Evolutionary conservation across 768 basidiomycete genomes (phyloP).

Genomic region (Pholiota conissans): DNA sequence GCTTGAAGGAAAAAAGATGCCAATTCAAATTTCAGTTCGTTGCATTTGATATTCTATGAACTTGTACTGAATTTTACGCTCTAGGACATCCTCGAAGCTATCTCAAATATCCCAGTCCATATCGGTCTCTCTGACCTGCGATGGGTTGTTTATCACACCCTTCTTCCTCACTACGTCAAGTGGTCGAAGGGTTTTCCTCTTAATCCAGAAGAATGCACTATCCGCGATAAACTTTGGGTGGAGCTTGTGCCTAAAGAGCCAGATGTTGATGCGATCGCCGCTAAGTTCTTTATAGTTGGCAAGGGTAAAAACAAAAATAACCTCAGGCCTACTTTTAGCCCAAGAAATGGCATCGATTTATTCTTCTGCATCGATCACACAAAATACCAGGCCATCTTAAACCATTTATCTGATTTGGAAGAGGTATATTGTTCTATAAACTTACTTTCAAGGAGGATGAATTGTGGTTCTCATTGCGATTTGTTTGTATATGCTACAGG

Average conservation of each 20-base stretch:
- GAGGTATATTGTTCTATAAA: no score
- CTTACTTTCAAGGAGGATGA: no score
- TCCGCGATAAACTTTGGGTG: slow-evolving; percentile 12
- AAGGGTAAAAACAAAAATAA: not conserved
- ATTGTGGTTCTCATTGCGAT: no score
- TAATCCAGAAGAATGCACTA: not conserved
- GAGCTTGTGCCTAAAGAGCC: not conserved
- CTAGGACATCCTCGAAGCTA: slow-evolving; percentile 21
- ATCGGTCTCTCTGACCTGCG: slow-evolving; percentile 22
- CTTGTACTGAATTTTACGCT: not conserved
- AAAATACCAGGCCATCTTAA: no score
- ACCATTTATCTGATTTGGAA: no score
- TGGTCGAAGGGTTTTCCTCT: slow-evolving; percentile 13
- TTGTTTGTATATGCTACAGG: no score
- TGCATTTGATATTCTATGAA: not conserved
- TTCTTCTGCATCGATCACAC: no score
- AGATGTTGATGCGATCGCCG: slow-evolving; percentile 16
- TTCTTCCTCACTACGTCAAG: slow-evolving; percentile 14
- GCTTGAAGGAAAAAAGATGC: not conserved
- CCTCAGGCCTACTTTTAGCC: not conserved
- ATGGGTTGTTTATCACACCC: slow-evolving; percentile 9
- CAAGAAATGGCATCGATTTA: not conserved
- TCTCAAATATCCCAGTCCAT: slow-evolving; percentile 23
- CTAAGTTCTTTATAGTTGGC: slow-evolving; percentile 4
- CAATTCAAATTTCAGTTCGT: not conserved